A percentile compares a stretch with the other conserved stretches of the same genome.
Conservation (phyloP, 73 alveolate species). For the Paramecium biaurelia region DNA sequence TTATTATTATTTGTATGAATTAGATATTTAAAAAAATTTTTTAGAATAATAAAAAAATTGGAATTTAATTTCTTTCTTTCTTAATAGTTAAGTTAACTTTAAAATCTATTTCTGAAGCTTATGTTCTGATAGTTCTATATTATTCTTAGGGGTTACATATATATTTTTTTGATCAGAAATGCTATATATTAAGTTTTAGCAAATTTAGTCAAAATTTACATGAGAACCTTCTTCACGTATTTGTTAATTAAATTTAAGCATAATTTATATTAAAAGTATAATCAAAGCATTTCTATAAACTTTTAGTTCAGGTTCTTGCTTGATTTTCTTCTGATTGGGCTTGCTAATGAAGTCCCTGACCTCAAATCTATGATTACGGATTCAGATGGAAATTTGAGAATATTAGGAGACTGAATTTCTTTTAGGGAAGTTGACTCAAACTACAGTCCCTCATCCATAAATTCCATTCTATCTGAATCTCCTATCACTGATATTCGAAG, state of each 20-base stretch:
- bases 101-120: background rate
- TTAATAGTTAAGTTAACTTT: background rate
- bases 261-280: background rate
- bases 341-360: background rate
- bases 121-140: background rate
- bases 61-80: background rate
- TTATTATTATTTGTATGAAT: background rate
- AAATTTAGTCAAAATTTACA: background rate
- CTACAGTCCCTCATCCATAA: background rate
- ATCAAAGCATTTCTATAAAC: background rate
- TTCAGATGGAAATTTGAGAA: background rate
- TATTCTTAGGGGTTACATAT: background rate
- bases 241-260: background rate
- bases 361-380: background rate
- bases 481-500: background rate
- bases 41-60: background rate
- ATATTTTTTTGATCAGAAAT: background rate
- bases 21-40: too few species aligned
- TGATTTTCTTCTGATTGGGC: background rate
- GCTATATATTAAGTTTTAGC: background rate
- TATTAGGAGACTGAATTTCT: slow-evolving; percentile 10
- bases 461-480: background rate
- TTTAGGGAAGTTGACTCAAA: background rate
- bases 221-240: background rate
- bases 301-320: slow-evolving; percentile 2